Evolutionary conservation across 495 filamentous ascomycete species (phyloP), one percentile per base, ranked within the genome.

Genomic region (Penicillium malachiteum): DNA sequence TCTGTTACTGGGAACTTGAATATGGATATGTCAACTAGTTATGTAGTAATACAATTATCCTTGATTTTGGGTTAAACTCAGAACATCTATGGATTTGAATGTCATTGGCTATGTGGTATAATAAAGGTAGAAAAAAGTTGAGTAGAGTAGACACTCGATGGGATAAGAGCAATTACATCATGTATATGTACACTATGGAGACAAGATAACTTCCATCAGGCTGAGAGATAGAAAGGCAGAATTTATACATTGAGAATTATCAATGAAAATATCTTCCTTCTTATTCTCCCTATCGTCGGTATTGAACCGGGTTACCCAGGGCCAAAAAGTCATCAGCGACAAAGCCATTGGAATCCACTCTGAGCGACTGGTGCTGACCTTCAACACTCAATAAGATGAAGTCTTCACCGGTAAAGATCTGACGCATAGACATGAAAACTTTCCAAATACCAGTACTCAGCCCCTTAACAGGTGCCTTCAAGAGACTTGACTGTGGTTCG

Each of bases 341-440:
- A 33, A 57, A 72, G 3, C 76, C 76, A 43, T 70, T 67, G 8
- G 69, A 69, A 57, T 77, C 74, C 65, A 78, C 59, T 31, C 73
- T 63, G 58, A 74, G 71, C 7, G 39, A 57, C 16, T 69, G 65
- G 40, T 71, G 75, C 13, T 67, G 70, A 10, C 76, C 77, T 17
- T 75, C 63, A 42, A 79, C 57, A 47, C 76, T 67, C 37, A 81
- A 44, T 13, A 79, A 58, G 37, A 79, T 72, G 38, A 80, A 76
- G 39, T 74, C 75, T 33, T 81, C 78, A 16, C 68, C 66, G 0
- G 70, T 79, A 54, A 79, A 77, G 9, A 78, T 48, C 35, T 75
- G 73, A 7, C 71, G 72, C 30, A 80, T 52, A 21, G 69, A 71
- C 34, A 63, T 62, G 40, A 79, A 77, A 8, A 70, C 16, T 41